Conservation (phyloP, 2,329 filamentous ascomycete species). For the Aspergillus udagawae region DNA sequence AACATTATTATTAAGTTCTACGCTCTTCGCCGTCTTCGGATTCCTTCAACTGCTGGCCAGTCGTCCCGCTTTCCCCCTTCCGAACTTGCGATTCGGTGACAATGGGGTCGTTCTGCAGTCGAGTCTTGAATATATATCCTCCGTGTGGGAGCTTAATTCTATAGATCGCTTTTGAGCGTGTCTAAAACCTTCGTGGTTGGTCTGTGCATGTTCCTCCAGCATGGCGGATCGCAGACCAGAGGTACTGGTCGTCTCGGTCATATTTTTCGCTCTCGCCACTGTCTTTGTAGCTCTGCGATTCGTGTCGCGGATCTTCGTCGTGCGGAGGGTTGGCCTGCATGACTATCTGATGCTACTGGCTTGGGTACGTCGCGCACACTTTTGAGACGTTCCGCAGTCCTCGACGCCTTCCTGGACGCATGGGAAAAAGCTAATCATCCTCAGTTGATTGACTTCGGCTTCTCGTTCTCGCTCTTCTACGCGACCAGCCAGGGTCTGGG, state of each 20-base stretch:
- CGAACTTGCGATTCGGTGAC: slow-evolving; percentile 1
- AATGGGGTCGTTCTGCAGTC: slow-evolving; percentile 2
- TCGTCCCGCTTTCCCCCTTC: neutral
- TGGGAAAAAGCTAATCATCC: slow-evolving; percentile 1
- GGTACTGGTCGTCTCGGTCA: slow-evolving; percentile 42
- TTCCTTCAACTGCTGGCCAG: neutral
- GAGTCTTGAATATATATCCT: neutral
- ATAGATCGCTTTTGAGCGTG: neutral
- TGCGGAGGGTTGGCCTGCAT: slow-evolving; percentile 68
- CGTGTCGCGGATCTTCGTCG: slow-evolving; percentile 67
- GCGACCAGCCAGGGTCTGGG: slow-evolving; percentile 43
- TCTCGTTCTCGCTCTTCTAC: slow-evolving; percentile 45
- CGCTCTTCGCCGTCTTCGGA: neutral
- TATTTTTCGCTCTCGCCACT: slow-evolving; percentile 61
- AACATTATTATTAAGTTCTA: neutral
- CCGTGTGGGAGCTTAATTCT: neutral
- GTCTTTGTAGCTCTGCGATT: slow-evolving; percentile 72
- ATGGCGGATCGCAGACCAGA: slow-evolving; percentile 34
- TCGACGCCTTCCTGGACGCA: slow-evolving; percentile 5
- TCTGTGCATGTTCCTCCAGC: slow-evolving; percentile 5
- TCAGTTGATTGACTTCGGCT: slow-evolving; percentile 43
- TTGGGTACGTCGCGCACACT: slow-evolving; percentile 52
- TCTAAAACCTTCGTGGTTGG: neutral
- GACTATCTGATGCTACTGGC: slow-evolving; percentile 78
- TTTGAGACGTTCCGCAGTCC: too few relatives aligned